These are phyloP conservation scores for Alternaria triticina DNA, from an alignment of 2,329 filamentous ascomycete species.

Conservation along the genomic window DNA sequence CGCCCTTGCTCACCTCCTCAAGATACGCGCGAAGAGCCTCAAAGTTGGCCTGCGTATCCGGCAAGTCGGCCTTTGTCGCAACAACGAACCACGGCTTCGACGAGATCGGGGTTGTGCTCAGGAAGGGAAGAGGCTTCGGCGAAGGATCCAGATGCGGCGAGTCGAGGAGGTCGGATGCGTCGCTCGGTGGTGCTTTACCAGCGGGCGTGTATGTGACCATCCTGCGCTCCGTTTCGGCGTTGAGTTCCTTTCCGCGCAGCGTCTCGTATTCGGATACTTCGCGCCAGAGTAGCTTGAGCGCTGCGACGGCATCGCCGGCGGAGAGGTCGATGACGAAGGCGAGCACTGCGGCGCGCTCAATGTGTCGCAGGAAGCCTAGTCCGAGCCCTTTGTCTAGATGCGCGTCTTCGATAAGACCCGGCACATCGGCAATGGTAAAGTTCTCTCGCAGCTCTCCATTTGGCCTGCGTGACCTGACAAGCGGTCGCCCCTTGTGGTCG, in stretches of 20 bases:
- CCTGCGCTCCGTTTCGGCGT: constrained; percentile 69
- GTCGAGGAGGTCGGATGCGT: constrained; percentile 26
- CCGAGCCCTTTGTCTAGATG: constrained; percentile 92
- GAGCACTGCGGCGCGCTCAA: constrained; percentile 90
- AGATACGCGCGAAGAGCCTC: constrained; percentile 73
- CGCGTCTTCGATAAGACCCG: constrained; percentile 88
- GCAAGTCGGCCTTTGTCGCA: constrained; percentile 88
- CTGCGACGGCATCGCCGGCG: constrained; percentile 77
- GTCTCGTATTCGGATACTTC: constrained; percentile 91
- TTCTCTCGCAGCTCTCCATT: constrained; percentile 69
- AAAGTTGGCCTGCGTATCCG: constrained; percentile 80
- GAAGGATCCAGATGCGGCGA: constrained; percentile 31
- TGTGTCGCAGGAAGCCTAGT: constrained; percentile 88
- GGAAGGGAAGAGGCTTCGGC: constrained; percentile 51
- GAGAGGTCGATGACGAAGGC: constrained; percentile 91
- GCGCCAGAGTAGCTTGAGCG: constrained; percentile 83
- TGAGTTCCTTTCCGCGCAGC: constrained; percentile 74
- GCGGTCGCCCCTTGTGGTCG: constrained; percentile 77
- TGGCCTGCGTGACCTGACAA: constrained; percentile 54
- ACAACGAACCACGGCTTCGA: constrained; percentile 97
- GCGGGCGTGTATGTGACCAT: constrained; percentile 59
- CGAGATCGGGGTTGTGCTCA: constrained; percentile 74
- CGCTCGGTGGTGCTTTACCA: constrained; percentile 15
- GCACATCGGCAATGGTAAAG: constrained; percentile 95
- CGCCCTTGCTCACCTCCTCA: constrained; percentile 66